A percentile compares a stretch with the other conserved stretches of the same genome.
Conservation (phyloP, 805 yeast species). For the Metschnikowia chrysomelidarum region DNA sequence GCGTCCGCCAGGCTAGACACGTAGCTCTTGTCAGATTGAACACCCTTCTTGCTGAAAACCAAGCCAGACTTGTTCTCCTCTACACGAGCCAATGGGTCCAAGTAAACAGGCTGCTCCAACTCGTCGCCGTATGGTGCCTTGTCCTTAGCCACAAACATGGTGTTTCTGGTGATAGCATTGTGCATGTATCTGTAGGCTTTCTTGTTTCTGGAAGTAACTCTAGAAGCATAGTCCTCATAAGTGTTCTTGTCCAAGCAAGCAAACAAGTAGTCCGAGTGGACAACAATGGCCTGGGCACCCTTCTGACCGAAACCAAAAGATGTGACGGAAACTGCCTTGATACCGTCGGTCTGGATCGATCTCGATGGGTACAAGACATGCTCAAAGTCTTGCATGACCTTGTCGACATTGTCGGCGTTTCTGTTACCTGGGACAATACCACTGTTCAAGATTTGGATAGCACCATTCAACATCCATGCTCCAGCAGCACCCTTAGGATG, state of each 20-base stretch:
- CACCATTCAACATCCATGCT: slow-evolving; percentile 99
- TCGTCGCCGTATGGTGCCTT: slow-evolving; percentile 90
- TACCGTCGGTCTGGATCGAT: slow-evolving; percentile 90
- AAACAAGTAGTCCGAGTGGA: slow-evolving; percentile 91
- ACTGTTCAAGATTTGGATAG: slow-evolving; percentile 83
- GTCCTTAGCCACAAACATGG: slow-evolving; percentile 90
- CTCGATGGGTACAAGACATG: slow-evolving; percentile 93
- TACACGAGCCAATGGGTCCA: slow-evolving; percentile 92
- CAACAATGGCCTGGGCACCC: slow-evolving; percentile 93
- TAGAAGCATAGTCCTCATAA: slow-evolving; percentile 67
- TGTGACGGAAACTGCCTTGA: slow-evolving; percentile 94
- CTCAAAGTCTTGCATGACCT: slow-evolving; percentile 75
- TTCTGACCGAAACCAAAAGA: slow-evolving; percentile 99
- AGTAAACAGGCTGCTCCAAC: slow-evolving; percentile 84
- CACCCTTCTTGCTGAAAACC: slow-evolving; percentile 46
- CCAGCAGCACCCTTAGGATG: slow-evolving; percentile 99
- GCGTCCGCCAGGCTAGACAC: slow-evolving; percentile 49
- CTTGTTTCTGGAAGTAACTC: slow-evolving; percentile 80
- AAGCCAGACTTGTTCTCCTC: slow-evolving; percentile 42
- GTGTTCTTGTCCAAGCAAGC: slow-evolving; percentile 72
- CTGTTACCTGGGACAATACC: slow-evolving; percentile 98
- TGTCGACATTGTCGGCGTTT: slow-evolving; percentile 96
- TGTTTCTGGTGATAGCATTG: slow-evolving; percentile 86
- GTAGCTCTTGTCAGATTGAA: slow-evolving; percentile 47
- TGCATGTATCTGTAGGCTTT: slow-evolving; percentile 93